Conservation (phyloP, 306 rosid genomes). For the Citrullus colocynthis region DNA sequence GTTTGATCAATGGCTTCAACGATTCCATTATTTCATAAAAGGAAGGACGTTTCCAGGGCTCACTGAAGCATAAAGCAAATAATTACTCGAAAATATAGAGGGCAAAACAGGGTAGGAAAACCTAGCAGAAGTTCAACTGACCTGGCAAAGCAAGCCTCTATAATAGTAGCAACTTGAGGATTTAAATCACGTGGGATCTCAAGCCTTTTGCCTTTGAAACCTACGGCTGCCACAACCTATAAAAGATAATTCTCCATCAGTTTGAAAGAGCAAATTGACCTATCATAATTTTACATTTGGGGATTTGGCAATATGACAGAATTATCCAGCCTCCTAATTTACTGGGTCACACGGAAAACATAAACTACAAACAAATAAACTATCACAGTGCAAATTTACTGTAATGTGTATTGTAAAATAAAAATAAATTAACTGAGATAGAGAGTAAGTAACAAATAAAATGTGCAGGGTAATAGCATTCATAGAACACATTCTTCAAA, state of each 20-base stretch:
- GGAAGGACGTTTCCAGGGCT: slow-evolving; percentile 90
- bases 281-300: neutral
- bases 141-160: slow-evolving; percentile 95
- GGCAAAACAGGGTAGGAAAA: neutral
- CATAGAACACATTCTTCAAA: neutral
- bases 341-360: neutral
- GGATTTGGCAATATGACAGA: neutral
- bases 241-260: neutral
- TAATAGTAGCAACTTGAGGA: slow-evolving; percentile 61
- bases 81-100: neutral
- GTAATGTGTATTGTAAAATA: neutral
- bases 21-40: slow-evolving; percentile 78
- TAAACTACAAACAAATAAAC: neutral
- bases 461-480: neutral
- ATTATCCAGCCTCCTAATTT: neutral
- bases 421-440: neutral
- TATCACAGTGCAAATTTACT: neutral
- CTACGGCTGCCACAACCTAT: slow-evolving; percentile 96
- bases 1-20: slow-evolving; percentile 63
- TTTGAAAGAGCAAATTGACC: neutral
- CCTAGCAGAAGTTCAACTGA: slow-evolving; percentile 25
- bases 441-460: neutral
- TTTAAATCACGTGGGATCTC: slow-evolving; percentile 78
- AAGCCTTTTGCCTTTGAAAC: slow-evolving; percentile 70
- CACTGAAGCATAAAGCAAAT: slow-evolving; percentile 30